phyloP scores from a whole-genome alignment of 2,329 filamentous ascomycete species.

The Neocucurbitaria cava region DNA sequence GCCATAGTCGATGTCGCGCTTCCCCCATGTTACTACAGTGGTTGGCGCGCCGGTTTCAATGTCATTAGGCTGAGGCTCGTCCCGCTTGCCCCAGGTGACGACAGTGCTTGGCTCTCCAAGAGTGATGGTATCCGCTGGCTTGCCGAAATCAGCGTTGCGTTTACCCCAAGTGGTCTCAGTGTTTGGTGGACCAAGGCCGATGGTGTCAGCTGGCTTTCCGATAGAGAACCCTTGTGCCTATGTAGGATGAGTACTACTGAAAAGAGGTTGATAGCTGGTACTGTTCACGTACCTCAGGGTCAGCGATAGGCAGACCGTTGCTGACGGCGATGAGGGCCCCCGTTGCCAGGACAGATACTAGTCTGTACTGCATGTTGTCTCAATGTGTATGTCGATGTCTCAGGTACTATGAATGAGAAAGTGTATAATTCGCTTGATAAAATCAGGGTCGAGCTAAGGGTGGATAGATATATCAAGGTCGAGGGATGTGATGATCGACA shows the following conservation, averaged over 20 bases:
- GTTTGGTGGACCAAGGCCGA: slow-evolving; percentile 10
- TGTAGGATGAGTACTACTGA: neutral
- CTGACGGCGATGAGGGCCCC: slow-evolving; percentile 29
- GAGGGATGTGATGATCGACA: slow-evolving; percentile 1
- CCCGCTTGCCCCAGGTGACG: slow-evolving; percentile 22
- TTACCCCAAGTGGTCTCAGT: slow-evolving; percentile 15
- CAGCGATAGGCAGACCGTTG: slow-evolving; percentile 30
- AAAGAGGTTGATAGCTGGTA: neutral
- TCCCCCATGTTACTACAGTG: slow-evolving; percentile 13
- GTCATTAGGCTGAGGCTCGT: slow-evolving; percentile 4
- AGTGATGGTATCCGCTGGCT: slow-evolving; percentile 9
- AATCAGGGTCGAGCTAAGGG: slow-evolving; percentile 3
- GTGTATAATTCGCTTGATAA: slow-evolving; percentile 4
- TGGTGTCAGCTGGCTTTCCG: slow-evolving; percentile 9
- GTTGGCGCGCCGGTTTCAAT: slow-evolving; percentile 11
- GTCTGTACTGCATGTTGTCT: slow-evolving; percentile 34
- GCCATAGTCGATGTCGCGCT: slow-evolving; percentile 6
- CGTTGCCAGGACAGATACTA: slow-evolving; percentile 34
- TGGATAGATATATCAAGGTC: slow-evolving; percentile 5
- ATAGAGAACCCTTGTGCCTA: slow-evolving; percentile 8
- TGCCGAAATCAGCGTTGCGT: slow-evolving; percentile 1
- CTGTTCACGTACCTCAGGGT: slow-evolving; percentile 23
- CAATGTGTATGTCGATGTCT: neutral
- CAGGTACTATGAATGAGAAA: neutral
- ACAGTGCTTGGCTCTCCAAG: slow-evolving; percentile 23